Evolutionary conservation across 768 basidiomycete genomes (phyloP), one percentile per base, ranked within the genome.

Genomic region (Fomitopsis serialis): DNA sequence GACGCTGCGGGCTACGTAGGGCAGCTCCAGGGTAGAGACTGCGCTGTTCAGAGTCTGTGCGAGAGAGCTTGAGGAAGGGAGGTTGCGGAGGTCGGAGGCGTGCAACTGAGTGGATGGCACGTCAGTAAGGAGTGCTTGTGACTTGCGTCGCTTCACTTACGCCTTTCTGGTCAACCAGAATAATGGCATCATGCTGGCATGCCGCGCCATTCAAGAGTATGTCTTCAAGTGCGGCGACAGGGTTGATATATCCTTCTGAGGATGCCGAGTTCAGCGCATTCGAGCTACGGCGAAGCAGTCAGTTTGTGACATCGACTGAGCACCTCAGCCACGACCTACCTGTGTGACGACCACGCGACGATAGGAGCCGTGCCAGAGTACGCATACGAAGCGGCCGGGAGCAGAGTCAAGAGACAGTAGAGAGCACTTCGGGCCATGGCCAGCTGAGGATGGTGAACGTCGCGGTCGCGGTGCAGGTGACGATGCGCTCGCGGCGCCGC

Each of bases 141-240:
- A 29, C 23, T 42, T 42, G 34, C 12, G 24, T 35, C 50, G 19
- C 12, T 36, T 11, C 11, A 74, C 84, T 55, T 66, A 91, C 89
- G 22, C 87, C 86, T 10, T 84, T 80, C 48, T 91, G 89, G 57
- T 87, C 78, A 40, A 89, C 71, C 10, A 91, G 63, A 8, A 90
- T 72, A 12, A 92, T 65, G 27, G 82, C 81, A 61, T 88, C 85
- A 55, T 82, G 78, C 17, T 71, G 70, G 63, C 89, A 91, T 4
- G 87, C 50, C 51, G 76, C 74, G 1, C 73, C 72, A 36, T 68
- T 65, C 13, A 66, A 65, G 7, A 80, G 53, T 35, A 86, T 72
- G 47, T 64, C 68, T 53, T 78, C 67, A 15, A 84, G 63, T 10
- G 84, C 63, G 10, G 54, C 42, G 6, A 48, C 47, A 9, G 54